A percentile compares a stretch with the other conserved stretches of the same genome.
Evolutionary conservation across 225 moss, liverwort and hornwort species (phyloP).

Genomic region (Antitrichia curtipendula): DNA sequence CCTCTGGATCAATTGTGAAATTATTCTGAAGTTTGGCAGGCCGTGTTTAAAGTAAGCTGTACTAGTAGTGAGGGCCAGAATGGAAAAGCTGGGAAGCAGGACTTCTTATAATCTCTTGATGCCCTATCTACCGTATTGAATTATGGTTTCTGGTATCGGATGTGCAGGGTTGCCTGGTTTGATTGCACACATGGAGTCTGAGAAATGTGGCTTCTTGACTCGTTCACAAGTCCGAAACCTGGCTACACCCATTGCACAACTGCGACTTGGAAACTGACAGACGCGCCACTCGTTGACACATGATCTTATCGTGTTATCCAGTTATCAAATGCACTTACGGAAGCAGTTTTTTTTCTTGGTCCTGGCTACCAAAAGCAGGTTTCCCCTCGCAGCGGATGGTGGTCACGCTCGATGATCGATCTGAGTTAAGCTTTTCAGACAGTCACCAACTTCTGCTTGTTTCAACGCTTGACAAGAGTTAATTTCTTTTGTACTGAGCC

Average conservation of each 20-base stretch:
- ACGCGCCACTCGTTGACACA: not conserved
- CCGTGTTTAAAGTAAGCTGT: not conserved
- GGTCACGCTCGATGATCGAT: not conserved
- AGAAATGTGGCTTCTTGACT: conserved; percentile 19
- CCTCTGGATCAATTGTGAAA: not conserved
- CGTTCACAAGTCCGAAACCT: not conserved
- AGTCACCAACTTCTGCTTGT: not conserved
- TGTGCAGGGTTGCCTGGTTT: conserved; percentile 30
- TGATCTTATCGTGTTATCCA: not conserved
- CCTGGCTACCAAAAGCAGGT: not conserved
- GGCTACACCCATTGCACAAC: not conserved
- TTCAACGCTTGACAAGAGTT: not conserved
- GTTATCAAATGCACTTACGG: not conserved
- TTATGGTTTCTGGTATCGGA: not conserved
- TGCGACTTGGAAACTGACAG: conserved; percentile 5
- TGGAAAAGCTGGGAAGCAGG: not conserved
- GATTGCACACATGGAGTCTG: conserved; percentile 23
- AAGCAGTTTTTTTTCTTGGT: not conserved
- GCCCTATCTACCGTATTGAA: not conserved
- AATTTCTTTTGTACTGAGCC: not conserved
- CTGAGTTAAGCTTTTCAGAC: not conserved
- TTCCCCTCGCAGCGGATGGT: not conserved
- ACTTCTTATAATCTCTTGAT: not conserved
- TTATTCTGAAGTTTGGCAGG: not conserved
- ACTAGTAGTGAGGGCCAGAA: not conserved